Percentiles rank a stretch among this genome's conserved stretches.
phyloP scores from a whole-genome alignment of 768 basidiomycete species.

The Boletus subparvulus region DNA sequence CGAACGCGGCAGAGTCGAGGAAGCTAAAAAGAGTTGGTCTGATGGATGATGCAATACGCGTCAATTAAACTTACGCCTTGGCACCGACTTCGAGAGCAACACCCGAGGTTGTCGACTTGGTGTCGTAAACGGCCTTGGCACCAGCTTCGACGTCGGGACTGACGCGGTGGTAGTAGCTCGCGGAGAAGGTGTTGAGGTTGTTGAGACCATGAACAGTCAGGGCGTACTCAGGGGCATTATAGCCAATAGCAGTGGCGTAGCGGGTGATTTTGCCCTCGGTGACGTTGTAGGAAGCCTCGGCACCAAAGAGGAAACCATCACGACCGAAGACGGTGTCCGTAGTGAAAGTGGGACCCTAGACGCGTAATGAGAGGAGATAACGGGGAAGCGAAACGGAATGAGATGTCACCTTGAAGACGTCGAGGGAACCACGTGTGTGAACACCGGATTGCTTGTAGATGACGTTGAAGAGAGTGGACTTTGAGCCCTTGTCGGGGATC shows the following conservation, averaged over 20 bases:
- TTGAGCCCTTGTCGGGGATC: constrained; percentile 82
- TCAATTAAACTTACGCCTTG: constrained; percentile 69
- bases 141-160: constrained; percentile 89
- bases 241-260: constrained; percentile 90
- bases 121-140: constrained; percentile 95
- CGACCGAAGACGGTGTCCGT: constrained; percentile 94
- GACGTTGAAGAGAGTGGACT: constrained; percentile 79
- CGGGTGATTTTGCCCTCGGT: constrained; percentile 88
- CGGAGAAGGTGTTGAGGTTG: constrained; percentile 91
- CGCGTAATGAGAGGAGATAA: constrained; percentile 2
- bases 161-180: constrained; percentile 98
- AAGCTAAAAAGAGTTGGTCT: constrained; percentile 42
- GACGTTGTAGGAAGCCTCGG: constrained; percentile 95
- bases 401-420: constrained; percentile 83
- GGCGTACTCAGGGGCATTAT: constrained; percentile 94
- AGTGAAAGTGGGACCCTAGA: constrained; percentile 93
- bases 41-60: background rate
- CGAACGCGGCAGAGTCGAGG: constrained; percentile 85
- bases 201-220: constrained; percentile 92
- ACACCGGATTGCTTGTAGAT: constrained; percentile 95
- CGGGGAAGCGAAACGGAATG: background rate
- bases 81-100: constrained; percentile 93
- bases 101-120: constrained; percentile 82
- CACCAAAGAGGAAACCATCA: constrained; percentile 96
- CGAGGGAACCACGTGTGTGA: constrained; percentile 87